Base-by-base conservation (phyloP, 805 yeast genomes). In the Schizosaccharomyces osmophilus region DNA sequence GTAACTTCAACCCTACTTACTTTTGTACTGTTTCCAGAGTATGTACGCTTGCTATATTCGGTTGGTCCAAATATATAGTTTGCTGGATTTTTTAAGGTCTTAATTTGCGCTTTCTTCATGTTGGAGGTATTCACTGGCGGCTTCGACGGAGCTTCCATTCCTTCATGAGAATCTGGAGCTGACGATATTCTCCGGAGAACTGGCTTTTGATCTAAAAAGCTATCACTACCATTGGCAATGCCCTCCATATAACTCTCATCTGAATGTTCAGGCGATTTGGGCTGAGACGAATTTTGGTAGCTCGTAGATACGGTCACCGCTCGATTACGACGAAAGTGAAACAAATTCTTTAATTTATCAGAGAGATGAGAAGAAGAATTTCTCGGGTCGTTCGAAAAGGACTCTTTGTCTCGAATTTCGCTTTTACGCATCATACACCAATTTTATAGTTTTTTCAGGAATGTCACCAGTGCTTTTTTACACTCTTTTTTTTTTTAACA, bases 1-100 rank as follows among this genome's bases (percentile, higher is more conserved):
- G 83, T 79, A 29, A 94, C 99, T 68, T 85, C 87, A 8, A 84
- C 87, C 64, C 82, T 84, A 62, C 81, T 77, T 45, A 82, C 77
- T 67, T 82, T 85, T 62, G 84, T 84, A 13, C 95, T 81, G 64
- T 83, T 82, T 63, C 83, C 79, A 24, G 88, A 82, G 68, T 85
- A 85, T 64, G 83, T 80, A 64, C 94, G 75, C 6, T 48, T 55
- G n/a, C 39, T 17, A 42, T 36, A 48, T 41, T 36, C 62, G 8
- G 51, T 32, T 13, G 59, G 32, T 17, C 62, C 61, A 42, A 63
- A 62, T 42, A 63, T 58, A 24, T 58, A 41, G 17, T 32, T 55
- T 19, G 31, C 43, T 19, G 59, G 43, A 24, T 55, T 39, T 11
- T 32, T 39, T 55, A 32, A 32, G 8, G 31, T 39, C 9, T 55